Evolutionary conservation across 139 green algal genomes (phyloP).

Genomic region (Chlorella sp.): DNA sequence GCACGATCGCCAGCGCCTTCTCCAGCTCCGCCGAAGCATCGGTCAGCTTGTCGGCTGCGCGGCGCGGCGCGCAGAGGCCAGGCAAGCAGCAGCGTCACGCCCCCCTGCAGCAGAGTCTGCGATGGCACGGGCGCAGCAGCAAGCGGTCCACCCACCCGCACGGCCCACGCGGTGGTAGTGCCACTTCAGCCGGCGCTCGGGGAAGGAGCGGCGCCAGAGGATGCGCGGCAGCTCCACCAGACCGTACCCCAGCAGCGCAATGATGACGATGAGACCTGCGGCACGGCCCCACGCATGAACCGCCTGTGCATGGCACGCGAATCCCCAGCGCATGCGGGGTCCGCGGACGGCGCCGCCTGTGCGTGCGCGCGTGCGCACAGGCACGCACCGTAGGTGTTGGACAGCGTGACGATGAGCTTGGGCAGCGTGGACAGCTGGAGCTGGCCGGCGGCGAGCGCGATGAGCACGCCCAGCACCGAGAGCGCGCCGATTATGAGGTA

Average conservation of each 20-base stretch:
- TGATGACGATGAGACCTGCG: constrained; percentile 72
- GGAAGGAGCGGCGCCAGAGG: constrained; percentile 72
- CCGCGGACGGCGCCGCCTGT: too few species aligned
- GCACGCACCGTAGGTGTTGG: constrained; percentile 83
- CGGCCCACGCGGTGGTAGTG: constrained; percentile 43
- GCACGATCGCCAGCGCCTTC: constrained; percentile 44
- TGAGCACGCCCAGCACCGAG: constrained; percentile 46
- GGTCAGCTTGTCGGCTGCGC: constrained; percentile 53
- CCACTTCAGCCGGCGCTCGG: constrained; percentile 49
- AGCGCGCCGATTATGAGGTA: constrained; percentile 72
- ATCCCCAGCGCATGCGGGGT: too few species aligned
- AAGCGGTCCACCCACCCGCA: too few species aligned
- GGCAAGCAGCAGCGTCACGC: too few species aligned
- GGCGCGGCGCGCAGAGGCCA: too few species aligned
- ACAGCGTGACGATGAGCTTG: constrained; percentile 72
- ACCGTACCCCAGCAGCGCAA: constrained; percentile 87
- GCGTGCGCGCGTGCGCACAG: too few species aligned
- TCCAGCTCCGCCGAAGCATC: constrained; percentile 48
- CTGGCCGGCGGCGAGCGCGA: constrained; percentile 56
- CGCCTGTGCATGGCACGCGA: too few species aligned
- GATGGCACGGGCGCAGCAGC: too few species aligned
- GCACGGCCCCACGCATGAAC: too few species aligned
- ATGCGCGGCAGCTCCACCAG: constrained; percentile 85
- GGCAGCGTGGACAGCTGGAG: constrained; percentile 53
- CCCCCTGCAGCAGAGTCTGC: too few species aligned